Percentiles rank a stretch among this genome's conserved stretches.
Evolutionary conservation across 2,329 filamentous ascomycete genomes (phyloP).

Genomic region (Monosporascus ibericus): DNA sequence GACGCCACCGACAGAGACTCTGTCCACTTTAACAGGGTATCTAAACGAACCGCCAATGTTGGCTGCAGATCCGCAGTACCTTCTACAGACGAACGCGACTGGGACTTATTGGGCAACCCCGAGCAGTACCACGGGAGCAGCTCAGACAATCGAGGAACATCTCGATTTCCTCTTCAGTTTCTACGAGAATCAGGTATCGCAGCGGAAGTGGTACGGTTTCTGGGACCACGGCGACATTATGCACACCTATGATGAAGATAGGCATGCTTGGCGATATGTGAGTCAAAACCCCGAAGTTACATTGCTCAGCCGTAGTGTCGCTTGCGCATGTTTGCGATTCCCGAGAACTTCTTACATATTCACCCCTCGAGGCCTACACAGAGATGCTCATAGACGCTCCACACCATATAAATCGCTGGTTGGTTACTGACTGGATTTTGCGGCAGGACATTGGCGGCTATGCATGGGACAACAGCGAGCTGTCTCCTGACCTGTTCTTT

Average conservation of each 20-base stretch:
- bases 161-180: constrained; percentile 51
- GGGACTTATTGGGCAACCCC: constrained; percentile 49
- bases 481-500: constrained; percentile 57
- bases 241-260: constrained; percentile 54
- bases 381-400: too few relatives aligned
- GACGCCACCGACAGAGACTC: constrained; percentile 42
- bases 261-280: constrained; percentile 47
- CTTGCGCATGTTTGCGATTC: too few relatives aligned
- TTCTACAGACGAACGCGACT: constrained; percentile 45
- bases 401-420: too few relatives aligned
- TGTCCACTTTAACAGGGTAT: constrained; percentile 37
- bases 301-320: too few relatives aligned
- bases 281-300: neutral
- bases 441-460: constrained; percentile 56
- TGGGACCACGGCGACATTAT: constrained; percentile 57
- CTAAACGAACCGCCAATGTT: constrained; percentile 48
- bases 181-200: constrained; percentile 49
- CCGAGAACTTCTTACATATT: too few relatives aligned
- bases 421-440: neutral
- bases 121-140: constrained; percentile 20
- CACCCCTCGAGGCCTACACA: too few relatives aligned
- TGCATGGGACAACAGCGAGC: constrained; percentile 60
- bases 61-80: constrained; percentile 39
- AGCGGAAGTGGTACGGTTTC: constrained; percentile 58
- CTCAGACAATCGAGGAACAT: constrained; percentile 40